Evolutionary conservation across 495 filamentous ascomycete species (phyloP).

Genomic region (Polyplosphaeria fusca): DNA sequence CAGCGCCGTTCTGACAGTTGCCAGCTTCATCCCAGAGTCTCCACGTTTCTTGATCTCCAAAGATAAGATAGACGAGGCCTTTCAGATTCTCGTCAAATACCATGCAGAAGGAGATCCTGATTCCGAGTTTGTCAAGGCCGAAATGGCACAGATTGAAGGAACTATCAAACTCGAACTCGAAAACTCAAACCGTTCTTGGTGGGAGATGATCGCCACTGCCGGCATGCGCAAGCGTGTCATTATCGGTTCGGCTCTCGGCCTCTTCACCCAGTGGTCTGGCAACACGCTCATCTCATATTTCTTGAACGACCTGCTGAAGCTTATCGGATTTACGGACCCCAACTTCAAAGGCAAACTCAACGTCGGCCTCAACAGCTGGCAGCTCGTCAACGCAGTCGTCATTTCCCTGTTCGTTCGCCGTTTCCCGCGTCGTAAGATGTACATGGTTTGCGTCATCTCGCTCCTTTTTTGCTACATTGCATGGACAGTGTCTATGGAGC

Average conservation of each 20-base stretch:
- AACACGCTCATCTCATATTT: conserved; percentile 64
- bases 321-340: conserved; percentile 51
- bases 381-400: conserved; percentile 50
- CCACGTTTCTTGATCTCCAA: conserved; percentile 60
- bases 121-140: conserved; percentile 57
- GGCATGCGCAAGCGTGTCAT: conserved; percentile 58
- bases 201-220: conserved; percentile 51
- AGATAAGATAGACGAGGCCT: conserved; percentile 57
- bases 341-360: conserved; percentile 56
- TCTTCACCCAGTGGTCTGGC: conserved; percentile 65
- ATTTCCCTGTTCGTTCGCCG: conserved; percentile 52
- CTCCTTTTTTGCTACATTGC: conserved; percentile 56
- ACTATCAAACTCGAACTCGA: conserved; percentile 59
- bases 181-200: conserved; percentile 53
- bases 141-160: conserved; percentile 58
- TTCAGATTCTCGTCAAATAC: conserved; percentile 56
- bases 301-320: conserved; percentile 49
- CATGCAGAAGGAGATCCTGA: conserved; percentile 57
- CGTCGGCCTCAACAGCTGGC: conserved; percentile 58
- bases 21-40: conserved; percentile 53
- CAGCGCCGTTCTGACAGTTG: neutral
- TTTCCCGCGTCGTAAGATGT: conserved; percentile 58
- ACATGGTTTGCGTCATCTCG: conserved; percentile 52
- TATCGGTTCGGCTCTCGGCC: conserved; percentile 55
- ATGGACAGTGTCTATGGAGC: conserved; percentile 59